Percentiles rank a stretch among this genome's conserved stretches.
Conservation (phyloP, 2,329 filamentous ascomycete genomes). For the Colletotrichum liriopes region DNA sequence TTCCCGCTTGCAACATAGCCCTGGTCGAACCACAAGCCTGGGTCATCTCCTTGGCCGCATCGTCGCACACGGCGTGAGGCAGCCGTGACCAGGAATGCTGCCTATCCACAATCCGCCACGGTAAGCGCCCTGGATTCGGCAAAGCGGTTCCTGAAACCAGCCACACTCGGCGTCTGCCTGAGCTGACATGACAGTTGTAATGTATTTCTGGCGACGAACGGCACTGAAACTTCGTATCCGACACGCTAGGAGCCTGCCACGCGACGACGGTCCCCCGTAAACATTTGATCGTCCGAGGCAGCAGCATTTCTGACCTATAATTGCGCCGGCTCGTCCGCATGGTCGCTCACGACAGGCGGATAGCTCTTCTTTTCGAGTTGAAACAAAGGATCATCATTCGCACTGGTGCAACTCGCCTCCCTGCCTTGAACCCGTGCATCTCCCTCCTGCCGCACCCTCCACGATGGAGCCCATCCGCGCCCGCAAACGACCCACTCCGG, state of each 20-base stretch:
- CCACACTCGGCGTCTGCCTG: conserved; percentile 30
- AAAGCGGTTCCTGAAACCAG: conserved; percentile 42
- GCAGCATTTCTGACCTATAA: conserved; percentile 28
- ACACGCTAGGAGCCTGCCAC: conserved; percentile 32
- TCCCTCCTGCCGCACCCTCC: neutral
- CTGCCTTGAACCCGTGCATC: neutral
- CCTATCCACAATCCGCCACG: conserved; percentile 19
- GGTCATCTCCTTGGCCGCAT: neutral
- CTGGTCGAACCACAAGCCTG: neutral
- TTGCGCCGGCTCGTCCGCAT: neutral
- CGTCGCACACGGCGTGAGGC: conserved; percentile 2
- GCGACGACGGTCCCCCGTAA: conserved; percentile 2
- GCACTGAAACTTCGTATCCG: conserved; percentile 35
- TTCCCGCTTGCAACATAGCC: too few relatives aligned
- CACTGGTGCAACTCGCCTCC: neutral
- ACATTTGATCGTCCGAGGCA: conserved; percentile 16
- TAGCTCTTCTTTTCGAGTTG: neutral
- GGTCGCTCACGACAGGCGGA: neutral
- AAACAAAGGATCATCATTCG: neutral
- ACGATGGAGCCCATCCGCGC: conserved; percentile 19
- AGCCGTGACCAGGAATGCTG: conserved; percentile 13
- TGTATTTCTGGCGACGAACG: neutral
- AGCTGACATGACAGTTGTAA: conserved; percentile 1
- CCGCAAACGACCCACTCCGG: conserved; percentile 27
- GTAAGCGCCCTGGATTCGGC: conserved; percentile 14